Base-by-base conservation (phyloP, 2,329 filamentous ascomycete genomes). In the Ophiostoma sp. region DNA sequence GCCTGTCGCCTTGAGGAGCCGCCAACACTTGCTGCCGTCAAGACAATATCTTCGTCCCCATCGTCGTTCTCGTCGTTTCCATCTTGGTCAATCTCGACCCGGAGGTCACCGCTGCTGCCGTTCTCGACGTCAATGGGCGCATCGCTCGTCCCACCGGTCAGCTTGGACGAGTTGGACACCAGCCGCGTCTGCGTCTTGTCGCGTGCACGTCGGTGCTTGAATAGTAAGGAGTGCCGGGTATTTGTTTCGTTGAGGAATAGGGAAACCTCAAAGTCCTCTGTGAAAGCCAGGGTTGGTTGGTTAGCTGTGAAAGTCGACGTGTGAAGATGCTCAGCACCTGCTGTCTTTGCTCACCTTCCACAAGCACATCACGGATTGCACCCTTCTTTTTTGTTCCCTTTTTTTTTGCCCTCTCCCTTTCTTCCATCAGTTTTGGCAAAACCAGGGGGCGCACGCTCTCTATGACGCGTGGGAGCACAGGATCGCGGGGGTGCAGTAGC, bases 181-280 rank as follows among this genome's bases (percentile, higher is more conserved):
- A 90, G 83, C 77, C 83, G 85, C 0, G 83, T 83, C 72, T 86
- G 84, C 0, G 83, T 81, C 66, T 85, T 88, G 73, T 91, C 87
- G 74, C 88, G 86, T 77, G 94, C 94, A 22, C 89, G 87, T 82
- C 97, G 98, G 78, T 93, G 90, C 81, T 96, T 97, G 72, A 91
- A 92, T 73, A 98, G 87, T 50, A 99, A 85, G 45, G 94, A 93
- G 84, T 98, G 96, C 17, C 94, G 90, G 2, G 92, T 95, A 70
- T 89, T 91, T 8, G 92, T 92, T 81, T 97, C 93, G 63, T 93
- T 97, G 76, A 99, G 85, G 83, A 98, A 98, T 76, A 99, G 92
- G 50, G 94, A 93, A 17, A 98, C 94, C 80, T 98, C 94, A 80
- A 98, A 99, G 77, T 97, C 95, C 82, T 98, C 95, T 77, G 74